A percentile compares a stretch with the other conserved stretches of the same genome.
Evolutionary conservation across 2,329 filamentous ascomycete genomes (phyloP).

Genomic region (Alternaria gaisen): DNA sequence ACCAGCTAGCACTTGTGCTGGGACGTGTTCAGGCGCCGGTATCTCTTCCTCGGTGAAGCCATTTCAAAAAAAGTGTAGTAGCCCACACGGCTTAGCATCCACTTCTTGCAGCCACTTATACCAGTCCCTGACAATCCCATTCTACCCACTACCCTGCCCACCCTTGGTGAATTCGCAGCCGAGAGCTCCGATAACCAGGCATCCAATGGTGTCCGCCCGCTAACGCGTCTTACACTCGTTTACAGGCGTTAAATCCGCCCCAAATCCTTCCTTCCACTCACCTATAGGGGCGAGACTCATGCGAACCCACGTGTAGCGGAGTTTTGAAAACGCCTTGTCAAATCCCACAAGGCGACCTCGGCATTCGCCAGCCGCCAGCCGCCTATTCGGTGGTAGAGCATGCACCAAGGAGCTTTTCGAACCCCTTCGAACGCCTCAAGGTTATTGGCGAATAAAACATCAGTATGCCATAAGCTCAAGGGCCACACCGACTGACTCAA

Average conservation of each 20-base stretch:
- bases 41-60: background rate
- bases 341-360: constrained; percentile 5
- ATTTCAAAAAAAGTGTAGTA: background rate
- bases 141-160: constrained; percentile 15
- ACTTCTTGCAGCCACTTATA: constrained; percentile 12
- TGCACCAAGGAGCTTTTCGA: constrained; percentile 13
- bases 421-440: constrained; percentile 12
- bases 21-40: background rate
- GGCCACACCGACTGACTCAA: constrained; percentile 20
- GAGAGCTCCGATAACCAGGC: constrained; percentile 7
- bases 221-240: constrained; percentile 9
- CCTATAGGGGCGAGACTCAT: constrained; percentile 16
- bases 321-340: constrained; percentile 8
- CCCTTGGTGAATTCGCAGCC: constrained; percentile 8
- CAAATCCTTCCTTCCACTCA: constrained; percentile 1
- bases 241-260: constrained; percentile 11
- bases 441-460: constrained; percentile 12
- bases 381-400: constrained; percentile 17
- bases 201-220: constrained; percentile 9
- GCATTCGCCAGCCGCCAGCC: constrained; percentile 5
- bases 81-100: constrained; percentile 17
- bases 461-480: constrained; percentile 10
- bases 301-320: constrained; percentile 17
- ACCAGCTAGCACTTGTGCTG: background rate
- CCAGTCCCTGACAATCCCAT: constrained; percentile 3